phyloP scores from a whole-genome alignment of 2,329 filamentous ascomycete species.

The Penicillium psychrosexuale region DNA sequence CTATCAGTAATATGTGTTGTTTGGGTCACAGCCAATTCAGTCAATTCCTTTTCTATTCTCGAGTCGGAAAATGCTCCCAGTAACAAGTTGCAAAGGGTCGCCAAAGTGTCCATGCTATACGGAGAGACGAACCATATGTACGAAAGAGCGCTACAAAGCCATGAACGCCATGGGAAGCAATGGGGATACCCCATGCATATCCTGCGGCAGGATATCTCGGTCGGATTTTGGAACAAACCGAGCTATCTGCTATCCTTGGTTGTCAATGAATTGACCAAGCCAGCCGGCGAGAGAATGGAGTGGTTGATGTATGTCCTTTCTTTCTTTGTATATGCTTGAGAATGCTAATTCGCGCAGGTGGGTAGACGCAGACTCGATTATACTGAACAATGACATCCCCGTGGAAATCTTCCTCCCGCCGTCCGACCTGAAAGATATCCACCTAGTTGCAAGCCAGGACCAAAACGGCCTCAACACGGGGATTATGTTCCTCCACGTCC shows the following conservation, averaged over 20 bases:
- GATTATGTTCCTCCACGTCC: constrained; percentile 35
- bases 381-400: constrained; percentile 36
- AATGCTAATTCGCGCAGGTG: constrained; percentile 22
- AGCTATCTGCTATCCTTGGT: constrained; percentile 30
- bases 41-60: not conserved
- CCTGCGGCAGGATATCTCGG: constrained; percentile 31
- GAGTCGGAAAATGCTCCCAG: not conserved
- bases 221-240: constrained; percentile 38
- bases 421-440: constrained; percentile 25
- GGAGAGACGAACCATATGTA: constrained; percentile 33
- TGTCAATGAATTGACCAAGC: constrained; percentile 34
- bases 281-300: constrained; percentile 29
- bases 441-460: constrained; percentile 32
- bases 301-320: constrained; percentile 35
- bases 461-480: constrained; percentile 36
- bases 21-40: not conserved
- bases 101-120: constrained; percentile 36
- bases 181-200: constrained; percentile 39
- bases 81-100: constrained; percentile 16
- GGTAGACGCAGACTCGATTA: constrained; percentile 34
- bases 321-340: not conserved
- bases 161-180: constrained; percentile 32
- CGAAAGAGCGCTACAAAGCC: constrained; percentile 36
- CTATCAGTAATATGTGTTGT: not conserved
- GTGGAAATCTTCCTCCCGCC: constrained; percentile 36